phyloP scores from a whole-genome alignment of 495 filamentous ascomycete genomes.

The Podospora australis region DNA sequence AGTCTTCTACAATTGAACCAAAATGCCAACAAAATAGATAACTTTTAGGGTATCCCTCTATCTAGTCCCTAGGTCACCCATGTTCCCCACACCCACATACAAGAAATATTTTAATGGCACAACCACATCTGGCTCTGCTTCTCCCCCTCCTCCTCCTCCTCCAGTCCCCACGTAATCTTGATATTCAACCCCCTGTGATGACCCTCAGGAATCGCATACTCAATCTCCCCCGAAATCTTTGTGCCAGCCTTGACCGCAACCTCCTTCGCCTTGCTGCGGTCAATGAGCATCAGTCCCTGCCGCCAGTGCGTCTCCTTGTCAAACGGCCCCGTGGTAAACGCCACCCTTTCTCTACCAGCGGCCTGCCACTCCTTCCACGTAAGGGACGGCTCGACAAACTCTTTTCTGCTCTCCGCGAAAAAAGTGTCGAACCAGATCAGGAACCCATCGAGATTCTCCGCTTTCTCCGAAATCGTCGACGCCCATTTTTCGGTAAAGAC shows the following conservation, averaged over 20 bases:
- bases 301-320: conserved; percentile 81
- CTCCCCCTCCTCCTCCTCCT: conserved; percentile 19
- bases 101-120: conserved; percentile 31
- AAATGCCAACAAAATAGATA: too few species aligned
- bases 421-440: conserved; percentile 78
- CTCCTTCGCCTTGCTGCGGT: conserved; percentile 28
- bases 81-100: too few species aligned
- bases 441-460: conserved; percentile 60
- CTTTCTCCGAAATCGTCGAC: conserved; percentile 28
- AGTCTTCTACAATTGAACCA: too few species aligned
- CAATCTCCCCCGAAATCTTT: conserved; percentile 38
- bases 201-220: conserved; percentile 40
- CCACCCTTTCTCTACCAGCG: conserved; percentile 39
- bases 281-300: conserved; percentile 57
- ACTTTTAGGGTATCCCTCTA: too few species aligned
- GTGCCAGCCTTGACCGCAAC: conserved; percentile 25
- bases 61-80: too few species aligned
- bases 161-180: conserved; percentile 35
- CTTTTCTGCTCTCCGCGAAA: conserved; percentile 50
- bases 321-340: conserved; percentile 76
- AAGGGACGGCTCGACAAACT: conserved; percentile 20
- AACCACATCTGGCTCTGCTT: conserved; percentile 40
- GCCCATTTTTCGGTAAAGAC: conserved; percentile 65
- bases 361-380: conserved; percentile 27
- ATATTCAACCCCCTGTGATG: conserved; percentile 44